Base-by-base conservation (phyloP, 2,329 filamentous ascomycete genomes). In the Akanthomyces lecanii region DNA sequence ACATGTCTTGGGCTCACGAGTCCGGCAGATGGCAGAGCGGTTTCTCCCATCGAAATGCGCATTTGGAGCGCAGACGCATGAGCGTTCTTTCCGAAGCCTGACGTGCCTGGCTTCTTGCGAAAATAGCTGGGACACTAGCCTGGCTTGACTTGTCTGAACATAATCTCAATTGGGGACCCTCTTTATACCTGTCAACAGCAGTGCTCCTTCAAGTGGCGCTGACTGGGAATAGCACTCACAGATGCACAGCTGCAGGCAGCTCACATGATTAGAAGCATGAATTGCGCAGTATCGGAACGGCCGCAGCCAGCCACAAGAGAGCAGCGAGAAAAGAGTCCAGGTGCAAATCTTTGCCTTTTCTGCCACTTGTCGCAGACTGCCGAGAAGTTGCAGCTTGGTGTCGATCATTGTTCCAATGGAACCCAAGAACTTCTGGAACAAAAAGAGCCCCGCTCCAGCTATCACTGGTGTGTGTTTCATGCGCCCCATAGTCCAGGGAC, bases 401-500 rank as follows among this genome's bases (percentile, higher is more conserved):
- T 38, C 36, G 47, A 52, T 52, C 47, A 36, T 60, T 48, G 1
- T 60, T 42, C 47, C 30, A 38, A 42, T 38, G 30, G 56, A 50
- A 40, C 33, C 30, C 47, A 47, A 60, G 51, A 47, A 51, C 16
- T 51, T 59, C 56, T 60, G 57, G 57, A 60, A 60, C 36, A 60
- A 60, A 44, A 36, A 21, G 21, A 51, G 57, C 16, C 47, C 57
- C 57, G 33, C 47, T 44, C 44, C 14, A 23, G 21, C 36, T 4
- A 21, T 14, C 36, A 16, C 28, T 11, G 12, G 28, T 11, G 8
- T 18, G 16, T 44, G 25, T 52, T 51, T 60, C 25, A 60, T 21
- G 33, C 36, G 47, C 57, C 57, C 45, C 57, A 60, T 51, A 6
- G 33, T n/a, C n/a, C 23, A 18, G 33, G 25, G 23, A 25, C 47